Base-by-base conservation (phyloP, 2,329 filamentous ascomycete genomes). In the Venturiaceae sp. region DNA sequence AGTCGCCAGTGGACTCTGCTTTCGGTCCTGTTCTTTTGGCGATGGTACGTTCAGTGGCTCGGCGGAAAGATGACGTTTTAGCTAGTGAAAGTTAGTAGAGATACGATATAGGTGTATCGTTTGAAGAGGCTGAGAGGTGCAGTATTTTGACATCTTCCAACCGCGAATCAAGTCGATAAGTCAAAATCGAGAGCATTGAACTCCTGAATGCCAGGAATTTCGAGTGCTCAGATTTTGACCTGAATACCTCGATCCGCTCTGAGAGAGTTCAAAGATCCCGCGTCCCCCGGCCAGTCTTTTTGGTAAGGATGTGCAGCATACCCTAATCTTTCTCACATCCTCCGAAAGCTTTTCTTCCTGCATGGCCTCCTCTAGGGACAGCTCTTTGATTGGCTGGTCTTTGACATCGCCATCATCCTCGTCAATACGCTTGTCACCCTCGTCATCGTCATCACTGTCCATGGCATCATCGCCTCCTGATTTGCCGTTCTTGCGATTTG, bases 301-400 rank as follows among this genome's bases (percentile, higher is more conserved):
- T 64, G 47, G 56, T 19, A 23, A 2, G 9, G 14, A 56, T 13
- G 52, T 16, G 5, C 2, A 16, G 61, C 82, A 67, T 78, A 90
- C 89, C 73, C 85, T 87, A 71, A 94, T 92, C 64, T 90, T 86
- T 66, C 89, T 83, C 55, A 94, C 87, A 53, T 88, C 88, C 62
- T 92, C 89, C 44, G 87, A 86, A 58, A 94, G 77, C 71, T 92
- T 88, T 54, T 86, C 86, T 58, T 86, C 82, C 64, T 84, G 84
- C 64, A 83, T 81, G 56, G 82, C 83, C 67, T 92, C 89, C 63
- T 92, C 88, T 1, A 85, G 83, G 6, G 79, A 84, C 36, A 88
- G 72, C 66, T 74, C 67, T 69, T 16, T 77, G 73, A 37, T 32
- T 61, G 11, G 66, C 71, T 55, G 82, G 9, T 50, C 44, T 50